phyloP scores from a whole-genome alignment of 2,329 filamentous ascomycete genomes.

The Epichloe bromicola region DNA sequence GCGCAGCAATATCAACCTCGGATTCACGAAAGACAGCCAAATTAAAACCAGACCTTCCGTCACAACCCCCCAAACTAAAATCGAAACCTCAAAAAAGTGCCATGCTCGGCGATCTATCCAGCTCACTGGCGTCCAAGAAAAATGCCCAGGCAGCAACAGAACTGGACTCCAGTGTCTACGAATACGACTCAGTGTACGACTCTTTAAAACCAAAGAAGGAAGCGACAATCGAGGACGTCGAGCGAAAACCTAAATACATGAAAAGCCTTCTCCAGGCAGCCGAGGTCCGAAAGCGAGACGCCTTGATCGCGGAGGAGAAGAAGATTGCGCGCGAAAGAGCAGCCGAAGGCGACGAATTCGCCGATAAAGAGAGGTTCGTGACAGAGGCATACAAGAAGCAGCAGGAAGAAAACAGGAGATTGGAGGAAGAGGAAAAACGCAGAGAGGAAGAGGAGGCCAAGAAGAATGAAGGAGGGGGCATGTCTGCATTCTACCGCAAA shows the following conservation, averaged over 20 bases:
- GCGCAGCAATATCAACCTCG: conserved; percentile 11
- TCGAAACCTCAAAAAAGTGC: conserved; percentile 27
- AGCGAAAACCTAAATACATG: conserved; percentile 68
- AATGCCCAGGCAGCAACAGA: conserved; percentile 52
- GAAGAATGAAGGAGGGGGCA: conserved; percentile 52
- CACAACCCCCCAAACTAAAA: conserved; percentile 31
- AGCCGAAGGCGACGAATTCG: conserved; percentile 68
- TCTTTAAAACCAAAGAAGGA: conserved; percentile 56
- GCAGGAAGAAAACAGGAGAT: conserved; percentile 57
- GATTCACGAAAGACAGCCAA: conserved; percentile 21
- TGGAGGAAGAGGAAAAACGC: conserved; percentile 59
- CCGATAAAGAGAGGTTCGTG: conserved; percentile 75
- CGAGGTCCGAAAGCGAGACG: conserved; percentile 64
- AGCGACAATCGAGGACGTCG: conserved; percentile 37
- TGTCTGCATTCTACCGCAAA: conserved; percentile 67
- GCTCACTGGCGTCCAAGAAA: conserved; percentile 47
- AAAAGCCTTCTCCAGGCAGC: conserved; percentile 58
- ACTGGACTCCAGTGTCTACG: conserved; percentile 64
- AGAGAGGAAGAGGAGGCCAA: conserved; percentile 51
- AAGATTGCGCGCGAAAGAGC: conserved; percentile 65
- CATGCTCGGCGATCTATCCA: conserved; percentile 54
- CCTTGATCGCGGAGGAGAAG: conserved; percentile 68
- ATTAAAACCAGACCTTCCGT: conserved; percentile 19
- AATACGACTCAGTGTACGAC: conserved; percentile 76
- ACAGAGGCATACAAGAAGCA: conserved; percentile 73